Conservation (phyloP, 2,329 filamentous ascomycete species). For the Aspergillus luchuensis region DNA sequence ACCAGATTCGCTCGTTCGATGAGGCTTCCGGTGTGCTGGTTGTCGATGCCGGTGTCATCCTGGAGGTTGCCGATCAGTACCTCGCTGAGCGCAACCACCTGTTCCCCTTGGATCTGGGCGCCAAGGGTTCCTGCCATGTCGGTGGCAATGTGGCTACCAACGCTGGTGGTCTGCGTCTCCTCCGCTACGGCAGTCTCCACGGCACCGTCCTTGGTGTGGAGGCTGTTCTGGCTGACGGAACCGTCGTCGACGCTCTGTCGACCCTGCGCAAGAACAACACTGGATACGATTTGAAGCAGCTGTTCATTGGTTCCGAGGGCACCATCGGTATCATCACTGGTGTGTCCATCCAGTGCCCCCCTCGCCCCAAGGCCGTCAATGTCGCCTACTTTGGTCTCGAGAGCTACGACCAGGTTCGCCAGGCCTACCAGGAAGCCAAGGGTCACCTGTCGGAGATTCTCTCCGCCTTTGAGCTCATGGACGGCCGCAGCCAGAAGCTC, state of each 20-base stretch:
- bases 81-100: conserved; percentile 81
- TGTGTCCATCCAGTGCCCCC: conserved; percentile 85
- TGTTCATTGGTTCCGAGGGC: conserved; percentile 94
- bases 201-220: conserved; percentile 91
- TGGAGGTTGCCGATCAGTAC: conserved; percentile 85
- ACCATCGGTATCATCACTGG: conserved; percentile 94
- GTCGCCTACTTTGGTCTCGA: conserved; percentile 92
- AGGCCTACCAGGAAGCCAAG: conserved; percentile 87
- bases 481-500: conserved; percentile 75
- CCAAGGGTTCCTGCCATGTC: conserved; percentile 95
- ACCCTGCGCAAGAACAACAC: conserved; percentile 97
- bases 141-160: conserved; percentile 97
- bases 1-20: conserved; percentile 87
- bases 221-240: conserved; percentile 90
- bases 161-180: conserved; percentile 82
- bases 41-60: conserved; percentile 84
- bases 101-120: conserved; percentile 95
- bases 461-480: conserved; percentile 98
- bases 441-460: conserved; percentile 89
- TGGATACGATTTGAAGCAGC: conserved; percentile 93
- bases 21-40: conserved; percentile 89
- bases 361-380: conserved; percentile 83
- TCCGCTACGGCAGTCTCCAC: conserved; percentile 92
- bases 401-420: conserved; percentile 84
- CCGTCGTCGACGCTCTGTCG: conserved; percentile 83